These are phyloP conservation scores for Phytophthora syringae DNA, from an alignment of 352 stramenopile genomes.

Conservation along the genomic window DNA sequence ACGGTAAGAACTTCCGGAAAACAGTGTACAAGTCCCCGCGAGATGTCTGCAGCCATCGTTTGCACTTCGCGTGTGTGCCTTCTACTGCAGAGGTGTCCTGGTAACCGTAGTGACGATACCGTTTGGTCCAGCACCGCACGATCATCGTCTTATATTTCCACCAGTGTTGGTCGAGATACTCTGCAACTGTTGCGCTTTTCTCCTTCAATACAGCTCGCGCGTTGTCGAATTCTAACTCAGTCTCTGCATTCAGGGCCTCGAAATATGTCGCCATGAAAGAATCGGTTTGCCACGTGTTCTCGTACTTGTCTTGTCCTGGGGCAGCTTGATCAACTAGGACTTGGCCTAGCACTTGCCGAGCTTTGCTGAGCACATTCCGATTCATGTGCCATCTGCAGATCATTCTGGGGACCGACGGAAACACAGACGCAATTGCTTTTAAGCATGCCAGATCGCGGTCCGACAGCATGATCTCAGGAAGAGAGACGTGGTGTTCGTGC, in stretches of 20 bases:
- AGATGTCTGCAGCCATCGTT: constrained; percentile 5
- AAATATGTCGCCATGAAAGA: constrained; percentile 4
- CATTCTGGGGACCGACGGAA: not conserved
- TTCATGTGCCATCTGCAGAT: constrained; percentile 18
- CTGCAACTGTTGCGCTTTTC: not conserved
- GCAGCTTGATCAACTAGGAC: not conserved
- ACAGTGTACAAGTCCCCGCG: constrained; percentile 1
- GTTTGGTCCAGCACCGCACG: constrained; percentile 11
- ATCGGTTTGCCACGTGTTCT: constrained; percentile 10
- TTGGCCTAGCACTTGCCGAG: not conserved
- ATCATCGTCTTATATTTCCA: constrained; percentile 4
- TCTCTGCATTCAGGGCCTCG: not conserved
- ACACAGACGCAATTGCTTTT: constrained; percentile 7
- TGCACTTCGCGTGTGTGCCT: constrained; percentile 1
- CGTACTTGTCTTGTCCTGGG: not conserved
- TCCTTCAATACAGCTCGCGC: not conserved
- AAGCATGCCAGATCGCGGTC: constrained; percentile 11
- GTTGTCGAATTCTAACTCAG: constrained; percentile 3
- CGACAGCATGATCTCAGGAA: not conserved
- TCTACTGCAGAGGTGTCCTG: constrained; percentile 1
- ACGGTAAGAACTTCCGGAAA: not conserved
- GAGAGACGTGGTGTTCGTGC: not conserved
- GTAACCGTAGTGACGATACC: constrained; percentile 7
- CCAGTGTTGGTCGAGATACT: constrained; percentile 5
- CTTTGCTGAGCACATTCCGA: not conserved